A percentile compares a stretch with the other conserved stretches of the same genome.
These are phyloP conservation scores for Penicillium argentinense DNA, from an alignment of 495 filamentous ascomycete species.

Conservation along the genomic window DNA sequence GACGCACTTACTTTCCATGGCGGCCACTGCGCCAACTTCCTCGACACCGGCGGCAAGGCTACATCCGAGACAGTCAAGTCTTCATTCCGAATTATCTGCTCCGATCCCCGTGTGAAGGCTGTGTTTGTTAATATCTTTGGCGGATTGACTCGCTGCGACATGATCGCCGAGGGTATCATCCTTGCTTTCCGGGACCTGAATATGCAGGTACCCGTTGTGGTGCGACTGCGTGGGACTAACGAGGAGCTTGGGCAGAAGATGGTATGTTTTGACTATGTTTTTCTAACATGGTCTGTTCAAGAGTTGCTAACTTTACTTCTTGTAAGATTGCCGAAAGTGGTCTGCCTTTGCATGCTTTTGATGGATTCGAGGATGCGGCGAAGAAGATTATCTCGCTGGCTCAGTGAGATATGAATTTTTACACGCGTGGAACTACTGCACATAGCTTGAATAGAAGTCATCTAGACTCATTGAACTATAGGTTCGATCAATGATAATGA, in stretches of 20 bases:
- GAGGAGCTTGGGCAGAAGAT: constrained; percentile 74
- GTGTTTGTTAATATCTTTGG: constrained; percentile 94
- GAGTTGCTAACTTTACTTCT: constrained; percentile 12
- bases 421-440: no score
- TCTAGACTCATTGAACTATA: no score
- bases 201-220: constrained; percentile 74
- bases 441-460: no score
- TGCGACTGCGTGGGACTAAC: constrained; percentile 80
- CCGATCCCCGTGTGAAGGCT: constrained; percentile 66
- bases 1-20: constrained; percentile 70
- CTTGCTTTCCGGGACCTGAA: constrained; percentile 72
- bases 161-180: constrained; percentile 85
- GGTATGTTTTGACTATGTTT: constrained; percentile 36
- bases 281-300: not conserved
- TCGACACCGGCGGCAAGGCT: constrained; percentile 89
- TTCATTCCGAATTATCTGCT: constrained; percentile 70
- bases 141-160: constrained; percentile 78
- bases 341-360: constrained; percentile 71
- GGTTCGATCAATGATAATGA: no score
- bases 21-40: constrained; percentile 73
- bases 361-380: constrained; percentile 79
- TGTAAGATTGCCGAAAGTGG: constrained; percentile 69
- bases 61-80: constrained; percentile 80
- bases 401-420: no score
- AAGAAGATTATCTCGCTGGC: constrained; percentile 71